These are phyloP conservation scores for Neodidymelliopsis sp. DNA, from an alignment of 2,329 filamentous ascomycete species.

Conservation along the genomic window DNA sequence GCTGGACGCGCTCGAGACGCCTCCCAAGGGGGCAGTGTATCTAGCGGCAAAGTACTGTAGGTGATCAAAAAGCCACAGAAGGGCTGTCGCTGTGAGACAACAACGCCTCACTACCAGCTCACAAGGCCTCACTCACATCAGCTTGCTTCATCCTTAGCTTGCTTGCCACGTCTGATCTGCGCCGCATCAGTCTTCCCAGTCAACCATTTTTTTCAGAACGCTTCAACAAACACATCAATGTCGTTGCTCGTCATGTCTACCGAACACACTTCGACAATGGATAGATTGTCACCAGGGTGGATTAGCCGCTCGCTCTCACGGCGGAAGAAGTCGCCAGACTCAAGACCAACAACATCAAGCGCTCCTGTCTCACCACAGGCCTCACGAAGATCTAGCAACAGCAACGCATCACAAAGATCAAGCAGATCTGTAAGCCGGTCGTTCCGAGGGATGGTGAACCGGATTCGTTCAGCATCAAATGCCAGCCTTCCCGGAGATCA, in stretches of 20 bases:
- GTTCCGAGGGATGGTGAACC: conserved; percentile 34
- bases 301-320: conserved; percentile 28
- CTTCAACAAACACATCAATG: conserved; percentile 23
- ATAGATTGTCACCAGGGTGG: conserved; percentile 35
- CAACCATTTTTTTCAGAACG: too few species aligned
- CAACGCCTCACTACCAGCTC: background rate
- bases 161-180: conserved; percentile 3
- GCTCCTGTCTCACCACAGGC: conserved; percentile 26
- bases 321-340: conserved; percentile 23
- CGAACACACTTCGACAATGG: conserved; percentile 27
- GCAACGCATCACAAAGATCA: conserved; percentile 36
- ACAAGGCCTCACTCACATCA: conserved; percentile 1
- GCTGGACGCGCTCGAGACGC: conserved; percentile 6
- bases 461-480: conserved; percentile 39
- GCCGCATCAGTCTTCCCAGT: too few species aligned
- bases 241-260: conserved; percentile 39
- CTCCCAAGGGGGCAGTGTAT: conserved; percentile 15
- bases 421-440: conserved; percentile 29
- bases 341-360: conserved; percentile 25
- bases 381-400: conserved; percentile 33
- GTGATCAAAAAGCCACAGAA: conserved; percentile 12
- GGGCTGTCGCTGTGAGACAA: background rate
- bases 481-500: conserved; percentile 27
- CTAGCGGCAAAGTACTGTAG: conserved; percentile 2
- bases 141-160: background rate